These are phyloP conservation scores for Fraxinus xanthoxyloides DNA, from an alignment of 305 asterid genomes.

Conservation along the genomic window DNA sequence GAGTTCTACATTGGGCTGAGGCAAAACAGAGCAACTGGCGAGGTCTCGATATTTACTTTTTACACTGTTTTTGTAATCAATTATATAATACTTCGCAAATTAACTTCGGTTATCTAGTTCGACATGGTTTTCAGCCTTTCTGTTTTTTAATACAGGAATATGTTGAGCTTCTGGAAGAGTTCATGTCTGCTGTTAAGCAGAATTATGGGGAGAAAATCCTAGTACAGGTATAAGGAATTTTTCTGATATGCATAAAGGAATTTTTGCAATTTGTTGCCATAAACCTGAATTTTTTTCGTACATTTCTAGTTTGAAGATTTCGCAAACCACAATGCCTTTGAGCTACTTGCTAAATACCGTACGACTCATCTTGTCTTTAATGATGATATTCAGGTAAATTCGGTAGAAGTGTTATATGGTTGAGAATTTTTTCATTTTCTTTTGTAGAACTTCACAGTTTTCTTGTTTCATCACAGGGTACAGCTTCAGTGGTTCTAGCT, in stretches of 20 bases:
- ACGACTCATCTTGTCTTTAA: conserved; percentile 91
- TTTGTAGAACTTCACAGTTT: background rate
- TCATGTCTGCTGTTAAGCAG: conserved; percentile 86
- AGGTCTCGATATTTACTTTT: conserved; percentile 43
- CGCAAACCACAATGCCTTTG: conserved; percentile 94
- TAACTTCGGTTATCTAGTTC: conserved; percentile 13
- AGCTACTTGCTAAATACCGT: conserved; percentile 76
- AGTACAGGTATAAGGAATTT: conserved; percentile 29
- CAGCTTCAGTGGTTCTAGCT: conserved; percentile 92
- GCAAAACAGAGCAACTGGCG: conserved; percentile 82
- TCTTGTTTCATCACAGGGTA: conserved; percentile 56
- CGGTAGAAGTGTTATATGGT: background rate
- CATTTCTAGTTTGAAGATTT: conserved; percentile 79
- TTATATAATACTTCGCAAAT: background rate
- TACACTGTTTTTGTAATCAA: conserved; percentile 4
- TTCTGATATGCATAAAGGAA: background rate
- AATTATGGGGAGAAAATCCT: conserved; percentile 92
- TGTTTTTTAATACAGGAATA: conserved; percentile 57
- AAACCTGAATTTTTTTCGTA: background rate
- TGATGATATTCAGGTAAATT: conserved; percentile 82
- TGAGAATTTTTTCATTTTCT: background rate
- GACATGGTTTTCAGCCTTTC: conserved; percentile 10
- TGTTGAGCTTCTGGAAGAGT: conserved; percentile 81
- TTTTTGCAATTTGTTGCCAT: background rate
- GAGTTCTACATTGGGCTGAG: conserved; percentile 89